Conservation (phyloP, 2,329 filamentous ascomycete genomes). For the Hymenotorrendiella dingleyae region DNA sequence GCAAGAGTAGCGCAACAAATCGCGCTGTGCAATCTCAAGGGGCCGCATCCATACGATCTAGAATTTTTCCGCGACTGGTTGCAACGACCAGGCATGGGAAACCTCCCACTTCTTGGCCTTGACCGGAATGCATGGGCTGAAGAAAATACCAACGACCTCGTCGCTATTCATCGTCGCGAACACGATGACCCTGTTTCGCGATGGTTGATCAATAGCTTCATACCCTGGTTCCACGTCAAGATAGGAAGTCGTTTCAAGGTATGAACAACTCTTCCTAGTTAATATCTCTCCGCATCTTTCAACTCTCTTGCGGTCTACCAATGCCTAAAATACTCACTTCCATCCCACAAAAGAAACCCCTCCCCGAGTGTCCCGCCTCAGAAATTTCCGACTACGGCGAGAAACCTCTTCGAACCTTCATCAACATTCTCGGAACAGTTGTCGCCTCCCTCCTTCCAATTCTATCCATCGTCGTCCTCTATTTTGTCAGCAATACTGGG, state of each 20-base stretch:
- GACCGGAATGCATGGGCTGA: constrained; percentile 18
- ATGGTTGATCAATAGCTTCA: constrained; percentile 14
- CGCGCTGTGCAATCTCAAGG: neutral
- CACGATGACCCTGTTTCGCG: constrained; percentile 15
- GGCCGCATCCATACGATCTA: constrained; percentile 10
- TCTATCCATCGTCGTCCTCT: constrained; percentile 26
- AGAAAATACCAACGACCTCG: constrained; percentile 18
- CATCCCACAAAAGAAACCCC: constrained; percentile 4
- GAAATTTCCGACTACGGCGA: constrained; percentile 13
- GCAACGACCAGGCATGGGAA: constrained; percentile 16
- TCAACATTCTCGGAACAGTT: constrained; percentile 23
- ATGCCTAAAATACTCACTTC: too few relatives aligned
- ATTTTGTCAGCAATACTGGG: constrained; percentile 19
- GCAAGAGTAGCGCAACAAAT: neutral
- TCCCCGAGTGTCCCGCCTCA: constrained; percentile 1
- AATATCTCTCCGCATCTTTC: neutral
- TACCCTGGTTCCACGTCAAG: constrained; percentile 19
- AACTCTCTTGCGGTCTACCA: too few relatives aligned
- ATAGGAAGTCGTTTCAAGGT: neutral
- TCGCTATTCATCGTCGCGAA: constrained; percentile 17
- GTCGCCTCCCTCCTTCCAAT: constrained; percentile 27
- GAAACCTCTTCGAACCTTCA: constrained; percentile 1
- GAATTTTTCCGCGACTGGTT: constrained; percentile 19
- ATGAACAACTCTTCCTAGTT: neutral
- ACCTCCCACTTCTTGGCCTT: constrained; percentile 18